A percentile compares a stretch with the other conserved stretches of the same genome.
phyloP scores from a whole-genome alignment of 257 asterid genomes.

The Plantago ovata region DNA sequence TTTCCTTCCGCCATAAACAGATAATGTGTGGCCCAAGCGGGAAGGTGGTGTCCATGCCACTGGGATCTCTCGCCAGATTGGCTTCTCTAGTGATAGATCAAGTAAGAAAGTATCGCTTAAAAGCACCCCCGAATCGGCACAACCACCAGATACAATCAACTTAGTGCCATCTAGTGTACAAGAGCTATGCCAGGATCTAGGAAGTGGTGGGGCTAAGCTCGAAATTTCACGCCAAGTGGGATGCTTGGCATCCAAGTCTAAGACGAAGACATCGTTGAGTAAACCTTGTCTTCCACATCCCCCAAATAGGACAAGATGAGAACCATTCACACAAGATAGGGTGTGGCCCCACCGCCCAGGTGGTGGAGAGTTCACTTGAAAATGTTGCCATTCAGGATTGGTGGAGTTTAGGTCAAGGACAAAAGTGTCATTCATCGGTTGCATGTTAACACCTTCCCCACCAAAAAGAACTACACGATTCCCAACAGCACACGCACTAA shows the following conservation, averaged over 20 bases:
- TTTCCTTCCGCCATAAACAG: constrained; percentile 79
- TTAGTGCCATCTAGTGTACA: constrained; percentile 94
- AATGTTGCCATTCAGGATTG: constrained; percentile 79
- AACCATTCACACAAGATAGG: constrained; percentile 85
- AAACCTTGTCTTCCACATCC: constrained; percentile 96
- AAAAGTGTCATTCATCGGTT: constrained; percentile 89
- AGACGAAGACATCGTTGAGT: constrained; percentile 81
- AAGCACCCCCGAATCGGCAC: constrained; percentile 90
- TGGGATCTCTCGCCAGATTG: constrained; percentile 85
- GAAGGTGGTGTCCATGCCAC: constrained; percentile 90
- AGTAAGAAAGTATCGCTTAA: constrained; percentile 82
- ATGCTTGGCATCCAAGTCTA: constrained; percentile 84
- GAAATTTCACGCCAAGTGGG: constrained; percentile 93
- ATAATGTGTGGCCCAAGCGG: constrained; percentile 80
- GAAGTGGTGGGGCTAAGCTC: constrained; percentile 91
- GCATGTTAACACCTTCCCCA: constrained; percentile 98
- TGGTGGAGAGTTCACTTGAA: constrained; percentile 84
- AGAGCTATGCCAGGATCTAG: constrained; percentile 98
- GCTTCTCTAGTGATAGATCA: constrained; percentile 80
- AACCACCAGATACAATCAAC: constrained; percentile 93
- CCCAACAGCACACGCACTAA: constrained; percentile 96
- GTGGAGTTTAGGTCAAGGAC: constrained; percentile 77
- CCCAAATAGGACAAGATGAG: constrained; percentile 82
- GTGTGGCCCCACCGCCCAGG: constrained; percentile 99
- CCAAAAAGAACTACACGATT: constrained; percentile 89